Percentiles rank a stretch among this genome's conserved stretches.
Conservation (phyloP, 768 basidiomycete species). For the Mycena rosella region DNA sequence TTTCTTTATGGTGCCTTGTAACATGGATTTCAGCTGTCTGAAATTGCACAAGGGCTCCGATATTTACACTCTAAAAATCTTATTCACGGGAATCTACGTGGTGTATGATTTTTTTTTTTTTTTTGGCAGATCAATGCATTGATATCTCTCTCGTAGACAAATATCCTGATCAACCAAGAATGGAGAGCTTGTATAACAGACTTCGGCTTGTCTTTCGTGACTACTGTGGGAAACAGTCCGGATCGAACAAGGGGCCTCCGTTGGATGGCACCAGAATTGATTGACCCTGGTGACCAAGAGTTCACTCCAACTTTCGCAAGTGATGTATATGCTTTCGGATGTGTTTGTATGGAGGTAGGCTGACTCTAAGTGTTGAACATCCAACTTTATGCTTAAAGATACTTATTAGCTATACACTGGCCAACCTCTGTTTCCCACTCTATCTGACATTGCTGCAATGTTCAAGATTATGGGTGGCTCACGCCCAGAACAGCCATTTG, state of each 20-base stretch:
- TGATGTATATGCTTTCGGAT: constrained; percentile 13
- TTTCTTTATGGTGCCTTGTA: not conserved
- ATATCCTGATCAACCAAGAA: not conserved
- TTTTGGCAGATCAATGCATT: not conserved
- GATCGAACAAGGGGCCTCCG: not conserved
- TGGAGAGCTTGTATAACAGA: not conserved
- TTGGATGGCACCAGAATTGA: constrained; percentile 14
- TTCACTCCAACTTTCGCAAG: not conserved
- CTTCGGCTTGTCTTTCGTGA: not conserved
- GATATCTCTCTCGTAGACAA: not conserved
- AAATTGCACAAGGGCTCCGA: not conserved
- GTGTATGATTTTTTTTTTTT: not conserved
- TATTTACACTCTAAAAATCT: not conserved
- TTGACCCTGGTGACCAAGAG: not conserved
- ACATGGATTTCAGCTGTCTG: not conserved
- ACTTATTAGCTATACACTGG: not conserved
- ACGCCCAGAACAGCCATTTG: not conserved
- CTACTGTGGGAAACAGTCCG: not conserved
- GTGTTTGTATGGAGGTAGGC: not conserved
- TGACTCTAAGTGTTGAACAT: not conserved
- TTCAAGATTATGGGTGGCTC: not conserved
- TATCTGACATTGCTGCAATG: not conserved
- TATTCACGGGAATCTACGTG: constrained; percentile 12
- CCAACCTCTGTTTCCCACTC: not conserved
- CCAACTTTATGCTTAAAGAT: not conserved